These are phyloP conservation scores for Zygnema circumcarinatum DNA, from an alignment of 139 green algal species.

Conservation along the genomic window DNA sequence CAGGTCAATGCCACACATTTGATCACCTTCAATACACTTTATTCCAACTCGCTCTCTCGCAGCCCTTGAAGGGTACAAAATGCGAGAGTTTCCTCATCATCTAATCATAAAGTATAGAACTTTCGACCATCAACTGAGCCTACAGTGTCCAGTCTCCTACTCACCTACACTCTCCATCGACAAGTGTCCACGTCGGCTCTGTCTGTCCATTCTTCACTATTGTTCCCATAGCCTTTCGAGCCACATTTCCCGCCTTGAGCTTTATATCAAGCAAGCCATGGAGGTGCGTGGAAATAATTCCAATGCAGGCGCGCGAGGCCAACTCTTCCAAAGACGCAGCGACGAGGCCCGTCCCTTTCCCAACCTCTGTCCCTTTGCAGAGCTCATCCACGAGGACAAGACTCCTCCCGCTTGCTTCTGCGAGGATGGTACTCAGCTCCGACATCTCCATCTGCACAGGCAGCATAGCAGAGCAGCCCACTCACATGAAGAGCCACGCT, in stretches of 20 bases:
- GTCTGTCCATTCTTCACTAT: neutral
- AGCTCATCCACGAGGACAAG: conserved; percentile 87
- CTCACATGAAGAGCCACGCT: neutral
- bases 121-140: neutral
- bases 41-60: neutral
- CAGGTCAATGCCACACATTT: neutral
- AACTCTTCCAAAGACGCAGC: conserved; percentile 76
- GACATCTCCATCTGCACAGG: conserved; percentile 57
- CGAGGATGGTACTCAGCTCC: conserved; percentile 61
- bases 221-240: conserved; percentile 42
- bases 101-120: neutral
- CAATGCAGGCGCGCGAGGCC: conserved; percentile 65
- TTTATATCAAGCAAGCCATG: conserved; percentile 76
- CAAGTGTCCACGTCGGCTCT: conserved; percentile 36
- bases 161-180: conserved; percentile 51
- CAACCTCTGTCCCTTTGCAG: conserved; percentile 89
- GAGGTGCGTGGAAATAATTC: conserved; percentile 90
- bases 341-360: conserved; percentile 71
- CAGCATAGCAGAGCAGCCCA: neutral
- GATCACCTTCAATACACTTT: neutral
- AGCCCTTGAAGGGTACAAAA: too few species aligned
- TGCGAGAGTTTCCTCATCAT: too few species aligned
- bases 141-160: neutral
- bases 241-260: conserved; percentile 49
- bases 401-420: conserved; percentile 63